Base-by-base conservation (phyloP, 192 early-diverging fungal species). In the Entomortierella parvispora region DNA sequence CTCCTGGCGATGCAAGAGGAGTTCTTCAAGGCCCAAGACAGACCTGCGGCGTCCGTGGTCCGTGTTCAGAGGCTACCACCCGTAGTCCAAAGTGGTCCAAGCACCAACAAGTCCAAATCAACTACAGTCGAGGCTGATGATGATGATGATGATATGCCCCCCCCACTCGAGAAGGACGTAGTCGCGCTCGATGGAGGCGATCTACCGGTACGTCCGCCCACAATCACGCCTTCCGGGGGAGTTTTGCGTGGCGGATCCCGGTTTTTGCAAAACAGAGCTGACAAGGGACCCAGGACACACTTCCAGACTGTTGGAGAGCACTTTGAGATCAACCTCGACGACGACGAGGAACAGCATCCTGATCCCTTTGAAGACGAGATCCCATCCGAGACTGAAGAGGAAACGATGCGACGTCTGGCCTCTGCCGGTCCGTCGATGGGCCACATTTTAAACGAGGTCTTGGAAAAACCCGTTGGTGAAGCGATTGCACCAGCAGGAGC, bases 1-100 rank as follows among this genome's bases (percentile, higher is more conserved):
- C 63, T 88, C 5, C 56, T 86, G 23, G 71, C 67, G 17, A 48
- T 86, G 32, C 86, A 88, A 32, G 71, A 83, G 33, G 83, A 88
- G 20, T 88, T 88, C 49, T 69, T 80, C 34, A 69, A 53, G 10
- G 74, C 50, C 23, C 46, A 69, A 0, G 71, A 78, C 57, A 67
- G 51, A 17, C 80, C 81, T 4, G 71, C 86, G 1, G 86, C 86
- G 14, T 65, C 61, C n/a, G 78, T 82, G 22, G 40, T 80, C 28
- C 53, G 82, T 17, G 52, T 71, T 32, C 46, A 44, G 29, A 34
- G 49, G 44, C 68, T 66, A 15, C 77, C 85, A 44, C 50, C 33
- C 42, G 54, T 80, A 9, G 52, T 57, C 9, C 42, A 32, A 43
- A 18, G 66, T 14, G 28, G 44, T 25, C 40, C 29, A 9, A 20